A percentile compares a stretch with the other conserved stretches of the same genome.
Conservation (phyloP, 768 basidiomycete genomes). For the Hericium coralloides region DNA sequence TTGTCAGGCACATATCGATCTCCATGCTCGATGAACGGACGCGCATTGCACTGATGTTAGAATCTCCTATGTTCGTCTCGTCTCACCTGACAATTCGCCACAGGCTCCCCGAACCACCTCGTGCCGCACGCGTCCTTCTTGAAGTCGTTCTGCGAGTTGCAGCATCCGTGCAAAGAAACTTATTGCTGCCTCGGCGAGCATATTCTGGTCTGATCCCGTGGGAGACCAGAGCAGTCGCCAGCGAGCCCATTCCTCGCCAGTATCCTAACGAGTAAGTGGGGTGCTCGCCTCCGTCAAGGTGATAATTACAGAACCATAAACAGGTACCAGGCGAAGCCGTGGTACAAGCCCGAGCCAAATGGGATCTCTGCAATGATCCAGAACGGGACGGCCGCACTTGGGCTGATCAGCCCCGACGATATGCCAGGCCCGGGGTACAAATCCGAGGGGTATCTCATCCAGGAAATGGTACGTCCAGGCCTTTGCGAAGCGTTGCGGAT, state of each 20-base stretch:
- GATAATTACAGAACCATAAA: neutral
- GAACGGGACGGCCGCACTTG: neutral
- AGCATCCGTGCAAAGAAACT: no score
- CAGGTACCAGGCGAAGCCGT: neutral
- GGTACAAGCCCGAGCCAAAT: neutral
- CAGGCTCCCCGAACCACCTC: neutral
- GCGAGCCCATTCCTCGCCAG: no score
- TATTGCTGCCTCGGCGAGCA: no score
- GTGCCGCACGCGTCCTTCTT: no score
- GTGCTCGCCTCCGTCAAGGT: no score
- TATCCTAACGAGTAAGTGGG: no score
- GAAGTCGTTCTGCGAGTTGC: no score
- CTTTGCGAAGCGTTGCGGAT: neutral
- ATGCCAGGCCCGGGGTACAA: neutral
- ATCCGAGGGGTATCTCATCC: neutral
- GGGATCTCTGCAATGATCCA: neutral
- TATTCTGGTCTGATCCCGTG: no score
- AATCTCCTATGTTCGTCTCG: no score
- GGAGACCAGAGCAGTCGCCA: no score
- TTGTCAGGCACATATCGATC: neutral
- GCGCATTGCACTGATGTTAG: neutral
- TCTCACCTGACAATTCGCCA: neutral
- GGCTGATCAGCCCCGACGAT: neutral
- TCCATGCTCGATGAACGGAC: neutral
- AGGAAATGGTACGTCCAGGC: neutral